These are phyloP conservation scores for Naganishia sp. DNA, from an alignment of 1,284 basidiomycete species.

Conservation along the genomic window DNA sequence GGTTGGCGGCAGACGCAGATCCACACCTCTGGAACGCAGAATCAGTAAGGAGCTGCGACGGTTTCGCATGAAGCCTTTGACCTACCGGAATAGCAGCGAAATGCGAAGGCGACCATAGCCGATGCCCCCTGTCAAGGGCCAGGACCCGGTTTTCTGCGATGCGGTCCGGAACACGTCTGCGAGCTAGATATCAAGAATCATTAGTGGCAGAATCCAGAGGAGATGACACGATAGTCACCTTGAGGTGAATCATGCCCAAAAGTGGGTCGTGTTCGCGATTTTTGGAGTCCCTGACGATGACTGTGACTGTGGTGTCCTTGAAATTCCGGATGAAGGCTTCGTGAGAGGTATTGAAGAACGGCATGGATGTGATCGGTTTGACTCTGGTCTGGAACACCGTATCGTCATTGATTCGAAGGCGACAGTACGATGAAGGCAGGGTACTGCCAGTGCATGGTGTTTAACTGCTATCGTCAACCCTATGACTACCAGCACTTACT, in stretches of 20 bases:
- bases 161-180: constrained; percentile 19
- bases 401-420: constrained; percentile 28
- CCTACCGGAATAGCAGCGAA: constrained; percentile 27
- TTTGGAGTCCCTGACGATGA: constrained; percentile 28
- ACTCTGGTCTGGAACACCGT: constrained; percentile 30
- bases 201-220: not conserved
- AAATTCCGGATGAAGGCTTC: constrained; percentile 29
- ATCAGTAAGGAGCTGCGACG: not conserved
- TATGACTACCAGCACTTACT: constrained; percentile 7
- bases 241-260: constrained; percentile 28
- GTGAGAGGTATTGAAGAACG: constrained; percentile 29
- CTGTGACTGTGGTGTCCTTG: constrained; percentile 2
- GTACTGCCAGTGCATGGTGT: not conserved
- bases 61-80: not conserved
- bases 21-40: not conserved
- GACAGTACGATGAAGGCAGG: constrained; percentile 27
- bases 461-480: not conserved
- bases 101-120: constrained; percentile 28
- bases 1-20: constrained; percentile 13
- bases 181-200: constrained; percentile 2
- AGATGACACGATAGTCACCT: constrained; percentile 1
- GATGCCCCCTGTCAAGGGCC: constrained; percentile 19
- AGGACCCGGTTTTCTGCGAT: constrained; percentile 25
- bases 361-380: constrained; percentile 28
- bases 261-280: constrained; percentile 28